Conservation (phyloP, 495 filamentous ascomycete genomes). For the Aspergillus homomorphus region DNA sequence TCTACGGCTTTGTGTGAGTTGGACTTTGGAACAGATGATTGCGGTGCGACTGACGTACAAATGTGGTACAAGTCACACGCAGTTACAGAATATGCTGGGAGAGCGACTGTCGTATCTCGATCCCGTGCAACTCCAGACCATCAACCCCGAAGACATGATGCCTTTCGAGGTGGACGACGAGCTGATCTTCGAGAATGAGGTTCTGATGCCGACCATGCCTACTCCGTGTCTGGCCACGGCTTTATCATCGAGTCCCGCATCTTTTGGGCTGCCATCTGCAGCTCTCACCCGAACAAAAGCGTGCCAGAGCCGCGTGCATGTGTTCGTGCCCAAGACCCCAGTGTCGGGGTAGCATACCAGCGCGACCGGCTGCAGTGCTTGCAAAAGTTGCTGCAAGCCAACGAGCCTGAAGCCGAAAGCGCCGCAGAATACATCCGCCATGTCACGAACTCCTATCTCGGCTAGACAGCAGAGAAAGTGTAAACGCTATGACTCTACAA, state of each 20-base stretch:
- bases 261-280: slow-evolving; percentile 20
- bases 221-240: slow-evolving; percentile 11
- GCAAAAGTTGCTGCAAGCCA: slow-evolving; percentile 10
- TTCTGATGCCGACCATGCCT: slow-evolving; percentile 6
- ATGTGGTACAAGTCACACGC: slow-evolving; percentile 13
- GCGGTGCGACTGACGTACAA: background rate
- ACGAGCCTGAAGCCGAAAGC: slow-evolving; percentile 19
- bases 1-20: slow-evolving; percentile 25
- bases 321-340: slow-evolving; percentile 11
- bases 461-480: slow-evolving; percentile 22
- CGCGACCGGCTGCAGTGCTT: slow-evolving; percentile 13
- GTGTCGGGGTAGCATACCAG: slow-evolving; percentile 13
- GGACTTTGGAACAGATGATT: background rate
- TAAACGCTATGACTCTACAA: slow-evolving; percentile 23
- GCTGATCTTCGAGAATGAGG: slow-evolving; percentile 22
- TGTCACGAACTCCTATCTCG: slow-evolving; percentile 21
- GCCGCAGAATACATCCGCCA: slow-evolving; percentile 20
- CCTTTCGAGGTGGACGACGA: slow-evolving; percentile 26
- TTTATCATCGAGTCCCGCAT: slow-evolving; percentile 21
- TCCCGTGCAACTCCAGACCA: slow-evolving; percentile 12
- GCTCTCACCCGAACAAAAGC: background rate
- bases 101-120: slow-evolving; percentile 24
- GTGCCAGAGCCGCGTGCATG: slow-evolving; percentile 17
- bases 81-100: slow-evolving; percentile 20
- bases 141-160: slow-evolving; percentile 24